Base-by-base conservation (phyloP, 345 rosid species). In the Ceriops decandra region DNA sequence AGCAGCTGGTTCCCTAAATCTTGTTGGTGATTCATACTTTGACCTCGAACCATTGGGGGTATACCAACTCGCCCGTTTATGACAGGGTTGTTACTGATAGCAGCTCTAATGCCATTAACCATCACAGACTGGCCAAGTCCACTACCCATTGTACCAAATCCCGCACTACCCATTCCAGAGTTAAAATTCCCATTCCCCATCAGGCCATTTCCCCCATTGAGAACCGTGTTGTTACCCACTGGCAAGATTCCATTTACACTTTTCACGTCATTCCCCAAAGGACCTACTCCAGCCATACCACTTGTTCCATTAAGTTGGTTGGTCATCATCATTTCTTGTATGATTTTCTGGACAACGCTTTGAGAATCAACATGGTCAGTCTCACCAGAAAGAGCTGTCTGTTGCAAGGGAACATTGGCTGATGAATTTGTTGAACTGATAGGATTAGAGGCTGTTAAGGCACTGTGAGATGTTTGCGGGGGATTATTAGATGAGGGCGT, bases 331-430 rank as follows among this genome's bases (percentile, higher is more conserved):
- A 89, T 86, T 15, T 87, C 92, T 33, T 90, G 93, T 60, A 95
- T 76, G 69, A 95, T 82, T 78, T 95, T 95, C 82, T 92, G 93
- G 52, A 91, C 98, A 24, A 97, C 85, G 70, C 90, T 95, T 67
- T 81, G 87, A 0, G 97, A 80, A 68, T 86, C 93, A 46, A 78
- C 83, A 5, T 76, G 87, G 58, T 90, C 96, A 21, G 68, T 84
- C 38, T 90, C 96, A 35, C 77, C 63, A 22, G 87, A 78, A 64
- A 79, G 85, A 57, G 84, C 80, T 11, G 86, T 80, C 53, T 85
- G 92, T 70, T 87, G 98, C 80, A 71, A 64, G 9, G 89, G 66
- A 66, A 81, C 65, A 70, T 78, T 83, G 36, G 87, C 89, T 0
- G 91, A 85, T 57, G 92, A 84, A 75, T 80, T 89, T 61, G 85